Evolutionary conservation across 2,329 filamentous ascomycete species (phyloP).

Genomic region (Graphium sp.): DNA sequence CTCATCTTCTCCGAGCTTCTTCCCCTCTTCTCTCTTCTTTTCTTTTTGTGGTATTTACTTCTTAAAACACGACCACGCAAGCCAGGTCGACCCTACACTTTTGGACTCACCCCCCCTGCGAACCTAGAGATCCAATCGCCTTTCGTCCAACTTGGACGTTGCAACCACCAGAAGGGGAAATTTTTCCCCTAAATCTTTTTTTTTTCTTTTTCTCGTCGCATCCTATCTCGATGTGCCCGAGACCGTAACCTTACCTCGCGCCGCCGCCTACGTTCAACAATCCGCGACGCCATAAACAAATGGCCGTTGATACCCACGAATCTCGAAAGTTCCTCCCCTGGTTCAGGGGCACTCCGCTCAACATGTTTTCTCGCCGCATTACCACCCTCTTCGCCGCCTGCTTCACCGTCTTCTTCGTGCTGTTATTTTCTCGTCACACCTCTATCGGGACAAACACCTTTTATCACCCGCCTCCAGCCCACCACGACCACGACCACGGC

Average conservation of each 20-base stretch:
- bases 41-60: background rate
- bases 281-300: no score
- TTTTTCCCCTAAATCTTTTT: background rate
- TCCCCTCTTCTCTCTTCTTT: background rate
- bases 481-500: constrained; percentile 6
- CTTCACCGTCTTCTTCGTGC: constrained; percentile 4
- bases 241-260: no score
- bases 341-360: background rate
- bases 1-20: background rate
- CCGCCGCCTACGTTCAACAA: no score
- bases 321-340: no score
- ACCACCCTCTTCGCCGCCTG: constrained; percentile 3
- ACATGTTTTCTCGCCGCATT: constrained; percentile 5
- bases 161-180: no score
- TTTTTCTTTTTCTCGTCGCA: background rate
- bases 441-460: constrained; percentile 4
- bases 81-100: no score
- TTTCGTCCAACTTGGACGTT: no score
- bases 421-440: constrained; percentile 4
- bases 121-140: no score
- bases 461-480: constrained; percentile 4
- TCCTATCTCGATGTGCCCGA: no score
- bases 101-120: no score
- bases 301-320: no score
- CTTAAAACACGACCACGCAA: no score